A percentile compares a stretch with the other conserved stretches of the same genome.
phyloP scores from a whole-genome alignment of 169 alveolate genomes.

The Cardiosporidium cionae region DNA sequence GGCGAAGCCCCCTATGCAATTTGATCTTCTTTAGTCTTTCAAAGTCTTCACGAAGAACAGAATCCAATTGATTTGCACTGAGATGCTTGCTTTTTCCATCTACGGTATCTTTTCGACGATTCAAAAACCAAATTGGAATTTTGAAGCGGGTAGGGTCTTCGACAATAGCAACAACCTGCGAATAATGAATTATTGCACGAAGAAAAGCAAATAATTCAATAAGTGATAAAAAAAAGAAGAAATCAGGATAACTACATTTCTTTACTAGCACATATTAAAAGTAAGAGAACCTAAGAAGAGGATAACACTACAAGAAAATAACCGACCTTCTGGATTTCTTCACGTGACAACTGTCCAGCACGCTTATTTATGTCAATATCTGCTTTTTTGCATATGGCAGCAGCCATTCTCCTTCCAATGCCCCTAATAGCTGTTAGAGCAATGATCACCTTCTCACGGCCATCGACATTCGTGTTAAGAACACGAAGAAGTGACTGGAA shows the following conservation, averaged over 20 bases:
- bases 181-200: not conserved
- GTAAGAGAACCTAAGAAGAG: too few relatives aligned
- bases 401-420: constrained; percentile 95
- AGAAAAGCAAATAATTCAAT: not conserved
- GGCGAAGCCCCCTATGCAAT: constrained; percentile 96
- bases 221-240: too few relatives aligned
- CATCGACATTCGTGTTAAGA: constrained; percentile 98
- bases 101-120: constrained; percentile 89
- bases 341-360: constrained; percentile 40
- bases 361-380: constrained; percentile 92
- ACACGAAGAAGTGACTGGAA: constrained; percentile 96
- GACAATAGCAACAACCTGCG: constrained; percentile 74
- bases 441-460: constrained; percentile 90
- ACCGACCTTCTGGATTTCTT: constrained; percentile 29
- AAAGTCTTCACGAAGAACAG: constrained; percentile 96
- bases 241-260: too few relatives aligned
- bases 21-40: constrained; percentile 97
- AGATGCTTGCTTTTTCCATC: constrained; percentile 90
- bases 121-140: constrained; percentile 97
- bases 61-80: constrained; percentile 88
- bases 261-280: too few relatives aligned
- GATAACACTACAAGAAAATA: too few relatives aligned
- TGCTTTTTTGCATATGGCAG: constrained; percentile 92
- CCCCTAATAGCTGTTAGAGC: constrained; percentile 93
- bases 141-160: constrained; percentile 84